phyloP scores from a whole-genome alignment of 805 yeast genomes.

The Zygoascus bituminiphila region DNA sequence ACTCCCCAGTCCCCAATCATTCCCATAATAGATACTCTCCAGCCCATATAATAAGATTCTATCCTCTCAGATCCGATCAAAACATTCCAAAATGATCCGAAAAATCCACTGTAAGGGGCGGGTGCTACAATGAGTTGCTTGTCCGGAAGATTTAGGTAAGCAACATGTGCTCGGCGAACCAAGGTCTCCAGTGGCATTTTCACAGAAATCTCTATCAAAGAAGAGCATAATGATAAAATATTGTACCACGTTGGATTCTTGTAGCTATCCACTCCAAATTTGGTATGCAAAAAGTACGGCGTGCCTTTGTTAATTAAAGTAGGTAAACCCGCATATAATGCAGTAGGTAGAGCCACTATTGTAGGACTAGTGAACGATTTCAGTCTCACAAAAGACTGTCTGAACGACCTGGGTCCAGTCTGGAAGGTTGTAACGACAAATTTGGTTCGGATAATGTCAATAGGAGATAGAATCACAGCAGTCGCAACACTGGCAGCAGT shows the following conservation, averaged over 20 bases:
- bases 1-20: conserved; percentile 75
- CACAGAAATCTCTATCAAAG: conserved; percentile 59
- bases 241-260: conserved; percentile 55
- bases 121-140: conserved; percentile 48
- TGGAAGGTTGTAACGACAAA: conserved; percentile 63
- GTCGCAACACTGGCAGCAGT: conserved; percentile 66
- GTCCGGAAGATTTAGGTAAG: conserved; percentile 36
- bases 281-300: conserved; percentile 52
- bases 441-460: conserved; percentile 72
- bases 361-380: conserved; percentile 48
- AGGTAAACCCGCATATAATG: conserved; percentile 53
- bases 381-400: conserved; percentile 52
- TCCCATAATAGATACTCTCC: conserved; percentile 80
- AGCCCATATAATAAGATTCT: conserved; percentile 66
- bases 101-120: conserved; percentile 46
- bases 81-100: conserved; percentile 45
- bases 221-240: conserved; percentile 49
- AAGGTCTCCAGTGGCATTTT: conserved; percentile 84
- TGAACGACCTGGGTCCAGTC: conserved; percentile 50
- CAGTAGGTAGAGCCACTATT: conserved; percentile 56
- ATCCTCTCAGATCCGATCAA: conserved; percentile 36
- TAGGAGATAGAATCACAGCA: conserved; percentile 65
- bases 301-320: conserved; percentile 57
- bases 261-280: conserved; percentile 58
- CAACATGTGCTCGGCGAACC: conserved; percentile 73